These are phyloP conservation scores for Geoglossum glabrum DNA, from an alignment of 495 filamentous ascomycete genomes.

Conservation along the genomic window DNA sequence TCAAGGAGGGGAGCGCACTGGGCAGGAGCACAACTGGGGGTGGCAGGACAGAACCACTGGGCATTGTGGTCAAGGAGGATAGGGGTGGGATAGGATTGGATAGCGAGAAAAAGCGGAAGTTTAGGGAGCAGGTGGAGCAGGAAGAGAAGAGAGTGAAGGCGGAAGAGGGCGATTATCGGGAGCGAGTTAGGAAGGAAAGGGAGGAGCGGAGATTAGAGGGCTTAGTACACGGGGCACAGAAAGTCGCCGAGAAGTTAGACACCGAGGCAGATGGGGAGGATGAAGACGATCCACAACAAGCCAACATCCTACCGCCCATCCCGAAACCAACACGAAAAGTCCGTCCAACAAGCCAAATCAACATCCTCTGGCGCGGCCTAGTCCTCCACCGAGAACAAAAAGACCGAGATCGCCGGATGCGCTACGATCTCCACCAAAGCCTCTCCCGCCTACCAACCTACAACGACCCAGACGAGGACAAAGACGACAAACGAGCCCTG, in stretches of 20 bases:
- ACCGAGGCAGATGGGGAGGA: slow-evolving; percentile 17
- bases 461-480: slow-evolving; percentile 31
- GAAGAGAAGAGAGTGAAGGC: slow-evolving; percentile 38
- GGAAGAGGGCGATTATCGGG: slow-evolving; percentile 55
- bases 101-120: slow-evolving; percentile 61
- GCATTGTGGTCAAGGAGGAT: slow-evolving; percentile 53
- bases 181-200: slow-evolving; percentile 48
- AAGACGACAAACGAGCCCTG: slow-evolving; percentile 35
- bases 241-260: slow-evolving; percentile 57
- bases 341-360: slow-evolving; percentile 38
- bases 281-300: slow-evolving; percentile 9
- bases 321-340: slow-evolving; percentile 5
- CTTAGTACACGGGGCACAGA: slow-evolving; percentile 54
- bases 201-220: slow-evolving; percentile 49
- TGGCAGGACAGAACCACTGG: slow-evolving; percentile 41
- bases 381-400: slow-evolving; percentile 45
- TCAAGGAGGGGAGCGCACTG: slow-evolving; percentile 47
- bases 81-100: slow-evolving; percentile 73
- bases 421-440: slow-evolving; percentile 49
- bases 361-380: slow-evolving; percentile 62
- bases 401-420: slow-evolving; percentile 46
- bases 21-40: slow-evolving; percentile 29
- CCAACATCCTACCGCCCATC: not conserved
- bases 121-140: slow-evolving; percentile 39
- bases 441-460: slow-evolving; percentile 31